Evolutionary conservation across 179 eudicot genomes (phyloP), one percentile per base, ranked within the genome.

Genomic region (Spergularia azorica): DNA sequence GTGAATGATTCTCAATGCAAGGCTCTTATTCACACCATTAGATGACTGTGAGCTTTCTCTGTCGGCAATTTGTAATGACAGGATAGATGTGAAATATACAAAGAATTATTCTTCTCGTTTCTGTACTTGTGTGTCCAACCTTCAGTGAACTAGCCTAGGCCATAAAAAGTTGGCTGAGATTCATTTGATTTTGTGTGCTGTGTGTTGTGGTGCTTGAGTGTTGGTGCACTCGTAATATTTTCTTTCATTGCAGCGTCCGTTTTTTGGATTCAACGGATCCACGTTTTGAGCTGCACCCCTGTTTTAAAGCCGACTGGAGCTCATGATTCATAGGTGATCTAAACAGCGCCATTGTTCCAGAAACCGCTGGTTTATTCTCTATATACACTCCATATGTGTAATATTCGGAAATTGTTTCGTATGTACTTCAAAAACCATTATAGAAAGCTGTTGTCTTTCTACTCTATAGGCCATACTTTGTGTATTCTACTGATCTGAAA

Each of bases 241-340:
- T 46, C 54, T n/a, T 39, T 73, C 59, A 41, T 59, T 73, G 74
- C 82, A 79, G 80, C 77, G 80, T 12, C 51, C 83, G 0, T 76
- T 80, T 67, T 65, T 80, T 6, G 83, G 83, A 50, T 80, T 76
- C 71, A 80, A 80, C 6, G 80, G 80, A 14, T 76, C 83, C 8
- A 80, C 83, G 10, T 80, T 80, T 72, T 80, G 80, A 80, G 76
- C 10, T 38, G 41, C 64, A 18, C 16, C n/a, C 52, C 56, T 56
- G 4, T 17, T 0, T 11, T 38, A 43, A 41, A 66, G 21, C 54
- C 16, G 26, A 66, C 8, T 41, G 54, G 54, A 66, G 21, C 18
- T 6, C 54, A 43, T 16, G 13, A 2, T 36, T 36, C 39, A 36
- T 36, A 36, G 70, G 70, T 5, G 50, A 4, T 15, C 13, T 38